Evolutionary conservation across 345 rosid genomes (phyloP), one percentile per base, ranked within the genome.

Genomic region (Eucalyptus victrix): DNA sequence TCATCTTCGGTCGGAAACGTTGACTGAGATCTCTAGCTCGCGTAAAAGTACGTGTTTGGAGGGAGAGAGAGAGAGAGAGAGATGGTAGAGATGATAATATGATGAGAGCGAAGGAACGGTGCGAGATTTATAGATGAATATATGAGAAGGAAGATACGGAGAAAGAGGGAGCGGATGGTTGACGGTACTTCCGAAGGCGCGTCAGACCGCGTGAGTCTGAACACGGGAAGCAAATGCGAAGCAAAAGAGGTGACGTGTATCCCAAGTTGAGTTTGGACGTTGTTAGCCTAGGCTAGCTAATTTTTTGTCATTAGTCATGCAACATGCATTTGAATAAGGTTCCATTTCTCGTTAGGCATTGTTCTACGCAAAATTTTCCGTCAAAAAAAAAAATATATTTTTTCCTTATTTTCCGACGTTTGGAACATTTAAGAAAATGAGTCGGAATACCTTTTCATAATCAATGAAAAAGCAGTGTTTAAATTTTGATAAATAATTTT

Each of bases 1-100:
- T 91, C 93, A 93, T 93, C 88, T 6, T 89, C n/a, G 80, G 58
- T 58, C 16, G 26, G 47, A 32, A 69, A 69, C 24, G 80, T 9
- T 5, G 23, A 17, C 24, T 17, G 24, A 69, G 44, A 69, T 69
- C 40, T 62, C 76, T 32, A 17, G 44, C 42, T 32, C 42, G 37
- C 40, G 40, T 4, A 69, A 8, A 67, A 67, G 80, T 67, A 8
- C 19, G 12, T 67, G 40, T 23, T n/a, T 16, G 40, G 10, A 32
- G 80, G 16, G 80, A 13, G 7, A n/a, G 76, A n/a, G 76, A 13
- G 2, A 60, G n/a, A 60, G 69, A 58, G 3, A 15, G 37, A 67
- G 80, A 67, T 67, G 40, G 18, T 67, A 32, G 76, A 67, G 76
- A 67, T 65, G 76, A 67, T 30, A 16, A 54, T 54, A 54, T 23